Evolutionary conservation across 1,284 basidiomycete genomes (phyloP).

Genomic region (Ganoderma lucidum): DNA sequence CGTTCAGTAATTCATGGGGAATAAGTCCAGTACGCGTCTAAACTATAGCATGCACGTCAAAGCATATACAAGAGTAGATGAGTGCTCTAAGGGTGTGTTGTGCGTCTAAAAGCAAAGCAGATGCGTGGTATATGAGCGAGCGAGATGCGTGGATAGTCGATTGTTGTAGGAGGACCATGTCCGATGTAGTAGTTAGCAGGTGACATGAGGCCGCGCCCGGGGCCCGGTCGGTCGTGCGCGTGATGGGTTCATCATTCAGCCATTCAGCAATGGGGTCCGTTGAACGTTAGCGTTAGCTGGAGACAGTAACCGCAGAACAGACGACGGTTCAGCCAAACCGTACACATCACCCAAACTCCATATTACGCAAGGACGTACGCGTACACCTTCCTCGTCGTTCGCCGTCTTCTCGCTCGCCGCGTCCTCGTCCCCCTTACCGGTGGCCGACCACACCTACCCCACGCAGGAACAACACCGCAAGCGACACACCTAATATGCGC

Average conservation of each 20-base stretch:
- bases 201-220: background rate
- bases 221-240: background rate
- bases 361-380: background rate
- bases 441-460: conserved; percentile 68
- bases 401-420: conserved; percentile 13
- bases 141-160: background rate
- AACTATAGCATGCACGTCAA: background rate
- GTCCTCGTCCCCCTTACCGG: conserved; percentile 22
- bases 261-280: background rate
- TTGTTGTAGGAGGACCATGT: too few relatives aligned
- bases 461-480: conserved; percentile 62
- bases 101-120: background rate
- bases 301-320: background rate
- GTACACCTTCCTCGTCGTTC: background rate
- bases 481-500: conserved; percentile 49
- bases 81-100: background rate
- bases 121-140: background rate
- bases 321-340: background rate
- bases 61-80: background rate
- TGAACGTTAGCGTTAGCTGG: background rate
- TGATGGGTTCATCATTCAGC: background rate
- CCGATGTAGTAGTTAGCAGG: background rate
- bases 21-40: background rate
- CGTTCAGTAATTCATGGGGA: too few relatives aligned
- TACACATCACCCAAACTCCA: background rate